A percentile compares a stretch with the other conserved stretches of the same genome.
These are phyloP conservation scores for Aspergillus uvarum DNA, from an alignment of 2,329 filamentous ascomycete species.

Conservation along the genomic window DNA sequence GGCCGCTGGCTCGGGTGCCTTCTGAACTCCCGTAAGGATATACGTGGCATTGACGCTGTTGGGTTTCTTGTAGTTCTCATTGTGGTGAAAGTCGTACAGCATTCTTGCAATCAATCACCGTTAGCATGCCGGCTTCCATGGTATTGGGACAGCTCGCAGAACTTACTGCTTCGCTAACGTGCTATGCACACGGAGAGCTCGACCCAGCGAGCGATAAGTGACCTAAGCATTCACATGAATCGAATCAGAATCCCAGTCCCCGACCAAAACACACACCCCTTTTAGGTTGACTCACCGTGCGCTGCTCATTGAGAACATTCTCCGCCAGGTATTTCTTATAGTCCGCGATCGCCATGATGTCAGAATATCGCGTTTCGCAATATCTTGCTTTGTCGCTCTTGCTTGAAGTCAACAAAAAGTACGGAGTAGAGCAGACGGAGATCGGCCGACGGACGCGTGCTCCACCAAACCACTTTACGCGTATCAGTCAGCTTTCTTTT, in stretches of 20 bases:
- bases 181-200: slow-evolving; percentile 78
- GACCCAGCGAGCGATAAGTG: slow-evolving; percentile 81
- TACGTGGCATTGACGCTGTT: slow-evolving; percentile 89
- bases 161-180: slow-evolving; percentile 84
- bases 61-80: slow-evolving; percentile 72
- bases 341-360: slow-evolving; percentile 46
- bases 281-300: slow-evolving; percentile 56
- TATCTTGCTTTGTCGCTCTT: not conserved
- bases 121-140: slow-evolving; percentile 20
- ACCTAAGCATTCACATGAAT: slow-evolving; percentile 55
- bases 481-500: slow-evolving; percentile 37
- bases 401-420: not conserved
- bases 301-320: slow-evolving; percentile 72
- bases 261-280: not conserved
- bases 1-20: slow-evolving; percentile 30
- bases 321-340: slow-evolving; percentile 72
- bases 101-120: slow-evolving; percentile 56
- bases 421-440: not conserved
- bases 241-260: not conserved
- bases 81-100: slow-evolving; percentile 79
- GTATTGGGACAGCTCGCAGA: not conserved
- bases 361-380: not conserved
- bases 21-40: slow-evolving; percentile 71
- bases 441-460: slow-evolving; percentile 29
- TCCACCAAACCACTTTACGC: slow-evolving; percentile 40